Conservation (phyloP, 208 protist genomes). For the Leptomonas seymouri region DNA sequence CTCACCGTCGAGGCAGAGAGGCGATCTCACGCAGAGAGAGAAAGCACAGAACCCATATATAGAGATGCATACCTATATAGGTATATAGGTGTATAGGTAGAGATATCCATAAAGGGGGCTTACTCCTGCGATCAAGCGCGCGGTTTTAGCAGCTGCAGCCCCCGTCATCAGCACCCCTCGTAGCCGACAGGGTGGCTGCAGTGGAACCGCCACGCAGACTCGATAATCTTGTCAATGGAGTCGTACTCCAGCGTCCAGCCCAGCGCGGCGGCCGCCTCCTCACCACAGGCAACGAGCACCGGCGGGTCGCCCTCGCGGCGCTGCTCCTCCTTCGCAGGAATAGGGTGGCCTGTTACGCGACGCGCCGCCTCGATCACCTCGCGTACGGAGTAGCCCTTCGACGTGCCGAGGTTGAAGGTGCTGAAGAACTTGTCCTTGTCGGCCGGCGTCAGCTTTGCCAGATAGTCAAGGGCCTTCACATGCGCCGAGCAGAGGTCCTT, state of each 20-base stretch:
- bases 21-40: too few relatives aligned
- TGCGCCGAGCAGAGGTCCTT: constrained; percentile 96
- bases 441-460: constrained; percentile 40
- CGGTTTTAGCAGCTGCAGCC: constrained; percentile 12
- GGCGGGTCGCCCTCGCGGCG: constrained; percentile 77
- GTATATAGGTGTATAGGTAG: too few relatives aligned
- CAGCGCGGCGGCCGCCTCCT: constrained; percentile 60
- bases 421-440: constrained; percentile 65
- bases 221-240: constrained; percentile 82
- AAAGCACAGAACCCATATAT: too few relatives aligned
- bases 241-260: constrained; percentile 81
- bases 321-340: constrained; percentile 80
- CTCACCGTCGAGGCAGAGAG: too few relatives aligned
- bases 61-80: too few relatives aligned
- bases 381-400: constrained; percentile 93
- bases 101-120: too few relatives aligned
- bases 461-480: constrained; percentile 89
- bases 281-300: constrained; percentile 71
- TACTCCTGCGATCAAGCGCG: neutral
- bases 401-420: constrained; percentile 97
- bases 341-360: constrained; percentile 88
- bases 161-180: constrained; percentile 12
- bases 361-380: constrained; percentile 95
- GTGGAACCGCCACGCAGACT: constrained; percentile 82
- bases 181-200: constrained; percentile 57